Percentiles rank a stretch among this genome's conserved stretches.
Evolutionary conservation across 345 rosid species (phyloP).

Genomic region (Capsella bursapastoris): DNA sequence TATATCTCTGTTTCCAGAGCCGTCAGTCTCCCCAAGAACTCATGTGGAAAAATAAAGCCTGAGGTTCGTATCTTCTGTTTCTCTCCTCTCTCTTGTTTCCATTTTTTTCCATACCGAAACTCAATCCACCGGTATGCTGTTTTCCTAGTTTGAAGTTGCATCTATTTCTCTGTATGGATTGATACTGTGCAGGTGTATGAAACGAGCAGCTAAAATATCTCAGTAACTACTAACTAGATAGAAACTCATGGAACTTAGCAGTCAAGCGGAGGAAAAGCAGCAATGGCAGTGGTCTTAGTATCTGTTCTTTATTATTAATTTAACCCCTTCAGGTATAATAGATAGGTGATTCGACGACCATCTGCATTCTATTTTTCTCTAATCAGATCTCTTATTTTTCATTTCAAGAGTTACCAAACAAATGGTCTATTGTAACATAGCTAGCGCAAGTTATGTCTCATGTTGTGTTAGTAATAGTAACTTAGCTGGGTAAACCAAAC

Average conservation of each 20-base stretch:
- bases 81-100: conserved; percentile 20
- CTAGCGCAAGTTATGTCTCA: conserved; percentile 28
- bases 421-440: conserved; percentile 38
- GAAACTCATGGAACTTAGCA: conserved; percentile 21
- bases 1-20: conserved; percentile 50
- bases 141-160: conserved; percentile 26
- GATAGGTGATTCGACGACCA: conserved; percentile 26
- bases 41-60: conserved; percentile 79
- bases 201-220: conserved; percentile 25
- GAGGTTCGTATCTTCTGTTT: conserved; percentile 54
- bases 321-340: conserved; percentile 30
- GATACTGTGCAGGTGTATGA: conserved; percentile 39
- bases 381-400: conserved; percentile 21
- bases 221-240: conserved; percentile 16
- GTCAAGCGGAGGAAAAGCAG: conserved; percentile 32
- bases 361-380: conserved; percentile 17
- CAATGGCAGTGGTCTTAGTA: conserved; percentile 22
- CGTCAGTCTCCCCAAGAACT: conserved; percentile 62
- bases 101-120: conserved; percentile 12
- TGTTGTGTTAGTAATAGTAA: conserved; percentile 36
- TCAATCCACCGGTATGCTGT: conserved; percentile 7
- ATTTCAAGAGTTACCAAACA: conserved; percentile 14
- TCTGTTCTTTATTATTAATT: conserved; percentile 6
- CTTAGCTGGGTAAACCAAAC: conserved; percentile 26
- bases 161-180: conserved; percentile 10